Conservation (phyloP, 441 rosid species). For the Pelargonium myrrhifolium region DNA sequence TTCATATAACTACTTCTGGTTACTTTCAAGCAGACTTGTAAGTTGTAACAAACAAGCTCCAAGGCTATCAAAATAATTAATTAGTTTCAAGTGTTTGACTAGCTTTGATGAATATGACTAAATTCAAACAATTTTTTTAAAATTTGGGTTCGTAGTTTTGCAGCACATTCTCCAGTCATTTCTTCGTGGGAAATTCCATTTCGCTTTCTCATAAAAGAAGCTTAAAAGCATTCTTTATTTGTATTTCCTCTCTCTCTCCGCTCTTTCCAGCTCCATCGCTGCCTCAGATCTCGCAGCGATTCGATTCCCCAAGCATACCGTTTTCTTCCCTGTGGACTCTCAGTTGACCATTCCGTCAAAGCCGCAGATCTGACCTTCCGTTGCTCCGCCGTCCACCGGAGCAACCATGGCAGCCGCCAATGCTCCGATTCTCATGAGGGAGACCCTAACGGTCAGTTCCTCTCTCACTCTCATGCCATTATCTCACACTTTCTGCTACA, state of each 20-base stretch:
- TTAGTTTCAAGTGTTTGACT: too few species aligned
- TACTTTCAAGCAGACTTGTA: too few species aligned
- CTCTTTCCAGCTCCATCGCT: conserved; percentile 22
- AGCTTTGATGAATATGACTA: too few species aligned
- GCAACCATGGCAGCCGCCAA: conserved; percentile 31
- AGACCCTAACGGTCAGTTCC: conserved; percentile 26
- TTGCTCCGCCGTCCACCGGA: conserved; percentile 40
- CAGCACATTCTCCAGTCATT: not conserved
- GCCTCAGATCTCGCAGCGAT: conserved; percentile 59
- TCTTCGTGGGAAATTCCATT: not conserved
- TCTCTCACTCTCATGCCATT: conserved; percentile 4
- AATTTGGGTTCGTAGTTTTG: too few species aligned
- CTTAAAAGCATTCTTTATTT: not conserved
- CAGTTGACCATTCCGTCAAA: conserved; percentile 32
- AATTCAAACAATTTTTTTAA: too few species aligned
- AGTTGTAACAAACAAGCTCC: too few species aligned
- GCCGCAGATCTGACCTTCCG: conserved; percentile 45
- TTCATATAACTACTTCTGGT: too few species aligned
- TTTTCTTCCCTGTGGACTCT: conserved; percentile 16
- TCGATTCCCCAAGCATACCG: conserved; percentile 21
- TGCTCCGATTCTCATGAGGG: conserved; percentile 29
- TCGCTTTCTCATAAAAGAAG: not conserved
- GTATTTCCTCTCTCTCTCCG: not conserved
- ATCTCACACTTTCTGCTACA: conserved; percentile 21
- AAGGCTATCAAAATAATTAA: too few species aligned